These are phyloP conservation scores for Gastrodia elata DNA, from an alignment of 106 monocot genomes.

Conservation along the genomic window DNA sequence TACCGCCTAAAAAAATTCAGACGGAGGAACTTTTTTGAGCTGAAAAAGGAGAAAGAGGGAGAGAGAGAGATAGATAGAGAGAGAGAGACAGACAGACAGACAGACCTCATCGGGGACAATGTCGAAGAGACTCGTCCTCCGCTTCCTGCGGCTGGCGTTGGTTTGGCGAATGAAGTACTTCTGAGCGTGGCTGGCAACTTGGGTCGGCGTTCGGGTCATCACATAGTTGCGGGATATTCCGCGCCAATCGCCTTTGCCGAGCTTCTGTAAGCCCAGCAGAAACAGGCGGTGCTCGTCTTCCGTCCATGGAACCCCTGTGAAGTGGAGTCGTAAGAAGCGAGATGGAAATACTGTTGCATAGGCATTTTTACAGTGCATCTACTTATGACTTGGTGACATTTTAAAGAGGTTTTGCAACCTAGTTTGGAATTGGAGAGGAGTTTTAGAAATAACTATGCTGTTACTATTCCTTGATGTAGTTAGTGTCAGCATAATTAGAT, in stretches of 20 bases:
- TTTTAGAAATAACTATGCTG: too few relatives aligned
- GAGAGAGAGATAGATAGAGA: background rate
- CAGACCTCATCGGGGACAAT: slow-evolving; percentile 34
- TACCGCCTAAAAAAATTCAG: slow-evolving; percentile 11
- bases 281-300: slow-evolving; percentile 51
- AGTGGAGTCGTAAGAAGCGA: background rate
- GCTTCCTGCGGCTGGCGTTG: slow-evolving; percentile 32
- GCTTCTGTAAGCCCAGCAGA: slow-evolving; percentile 37
- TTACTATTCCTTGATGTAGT: too few relatives aligned
- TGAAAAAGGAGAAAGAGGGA: background rate
- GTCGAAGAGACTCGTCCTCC: slow-evolving; percentile 42
- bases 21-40: background rate
- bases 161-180: slow-evolving; percentile 46
- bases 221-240: slow-evolving; percentile 52
- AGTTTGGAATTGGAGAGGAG: too few relatives aligned
- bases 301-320: slow-evolving; percentile 43
- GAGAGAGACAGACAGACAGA: slow-evolving; percentile 9
- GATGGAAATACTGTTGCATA: too few relatives aligned
- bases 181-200: slow-evolving; percentile 53
- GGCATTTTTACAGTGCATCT: too few relatives aligned
- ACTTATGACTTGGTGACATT: too few relatives aligned
- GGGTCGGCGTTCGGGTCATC: slow-evolving; percentile 38
- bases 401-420: too few relatives aligned
- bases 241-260: slow-evolving; percentile 53
- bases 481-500: too few relatives aligned